Conservation (phyloP, 805 yeast species). For the Pichia californica region DNA sequence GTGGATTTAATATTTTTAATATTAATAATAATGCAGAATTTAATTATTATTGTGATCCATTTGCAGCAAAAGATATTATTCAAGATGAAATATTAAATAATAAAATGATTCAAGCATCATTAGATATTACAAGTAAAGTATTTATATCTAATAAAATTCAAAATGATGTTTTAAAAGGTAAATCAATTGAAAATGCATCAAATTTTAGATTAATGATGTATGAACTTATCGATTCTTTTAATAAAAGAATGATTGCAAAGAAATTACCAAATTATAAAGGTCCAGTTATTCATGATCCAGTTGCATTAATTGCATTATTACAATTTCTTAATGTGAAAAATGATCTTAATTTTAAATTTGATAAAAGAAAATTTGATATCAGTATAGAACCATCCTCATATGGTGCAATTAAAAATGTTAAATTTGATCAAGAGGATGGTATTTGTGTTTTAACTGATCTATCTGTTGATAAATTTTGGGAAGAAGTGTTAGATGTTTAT, state of each 20-base stretch:
- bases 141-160: constrained; percentile 41
- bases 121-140: constrained; percentile 66
- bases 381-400: constrained; percentile 6
- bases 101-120: constrained; percentile 52
- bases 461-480: constrained; percentile 42
- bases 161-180: constrained; percentile 32
- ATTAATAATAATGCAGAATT: constrained; percentile 52
- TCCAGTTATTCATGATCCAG: constrained; percentile 78
- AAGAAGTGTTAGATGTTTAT: constrained; percentile 33
- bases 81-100: constrained; percentile 38
- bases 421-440: constrained; percentile 29
- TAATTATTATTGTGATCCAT: constrained; percentile 69
- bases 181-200: constrained; percentile 26
- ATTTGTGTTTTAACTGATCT: constrained; percentile 34
- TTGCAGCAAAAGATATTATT: constrained; percentile 59
- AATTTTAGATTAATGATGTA: constrained; percentile 47
- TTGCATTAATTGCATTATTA: constrained; percentile 57
- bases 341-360: constrained; percentile 18
- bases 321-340: constrained; percentile 31
- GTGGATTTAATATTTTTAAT: constrained; percentile 36
- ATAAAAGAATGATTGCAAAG: constrained; percentile 35
- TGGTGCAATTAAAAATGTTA: constrained; percentile 14
- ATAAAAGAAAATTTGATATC: constrained; percentile 16
- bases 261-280: constrained; percentile 43
- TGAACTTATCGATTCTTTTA: constrained; percentile 48